phyloP scores from a whole-genome alignment of 306 rosid genomes.

The Dryas octopetala region DNA sequence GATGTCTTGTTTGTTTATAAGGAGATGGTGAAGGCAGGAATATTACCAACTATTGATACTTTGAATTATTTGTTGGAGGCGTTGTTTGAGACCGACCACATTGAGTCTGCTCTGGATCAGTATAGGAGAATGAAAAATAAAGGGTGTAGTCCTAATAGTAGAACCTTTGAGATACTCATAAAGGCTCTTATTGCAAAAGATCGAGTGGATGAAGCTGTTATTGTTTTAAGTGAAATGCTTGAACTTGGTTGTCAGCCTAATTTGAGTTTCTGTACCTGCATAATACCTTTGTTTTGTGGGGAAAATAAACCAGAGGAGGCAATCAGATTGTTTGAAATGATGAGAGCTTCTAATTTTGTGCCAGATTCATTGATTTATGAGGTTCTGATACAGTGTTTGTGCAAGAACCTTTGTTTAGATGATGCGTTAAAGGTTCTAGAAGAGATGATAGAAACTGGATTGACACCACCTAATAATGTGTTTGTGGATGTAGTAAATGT shows the following conservation, averaged over 20 bases:
- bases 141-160: constrained; percentile 68
- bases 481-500: constrained; percentile 45
- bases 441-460: constrained; percentile 52
- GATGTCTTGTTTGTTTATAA: constrained; percentile 74
- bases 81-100: constrained; percentile 40
- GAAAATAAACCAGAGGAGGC: constrained; percentile 58
- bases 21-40: constrained; percentile 79
- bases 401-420: constrained; percentile 57
- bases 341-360: constrained; percentile 57
- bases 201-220: constrained; percentile 65
- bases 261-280: constrained; percentile 54
- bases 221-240: constrained; percentile 47
- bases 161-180: constrained; percentile 64
- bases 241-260: constrained; percentile 46
- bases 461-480: constrained; percentile 27
- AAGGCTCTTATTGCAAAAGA: constrained; percentile 47
- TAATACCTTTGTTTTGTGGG: constrained; percentile 67
- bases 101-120: constrained; percentile 73
- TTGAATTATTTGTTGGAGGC: constrained; percentile 73
- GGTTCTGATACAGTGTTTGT: constrained; percentile 55
- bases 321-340: constrained; percentile 53
- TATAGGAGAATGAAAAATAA: constrained; percentile 75
- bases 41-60: constrained; percentile 58
- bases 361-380: constrained; percentile 47
- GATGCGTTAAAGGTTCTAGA: constrained; percentile 46